Conservation (phyloP, 169 alveolate species). For the Cryptosporidium sp. region DNA sequence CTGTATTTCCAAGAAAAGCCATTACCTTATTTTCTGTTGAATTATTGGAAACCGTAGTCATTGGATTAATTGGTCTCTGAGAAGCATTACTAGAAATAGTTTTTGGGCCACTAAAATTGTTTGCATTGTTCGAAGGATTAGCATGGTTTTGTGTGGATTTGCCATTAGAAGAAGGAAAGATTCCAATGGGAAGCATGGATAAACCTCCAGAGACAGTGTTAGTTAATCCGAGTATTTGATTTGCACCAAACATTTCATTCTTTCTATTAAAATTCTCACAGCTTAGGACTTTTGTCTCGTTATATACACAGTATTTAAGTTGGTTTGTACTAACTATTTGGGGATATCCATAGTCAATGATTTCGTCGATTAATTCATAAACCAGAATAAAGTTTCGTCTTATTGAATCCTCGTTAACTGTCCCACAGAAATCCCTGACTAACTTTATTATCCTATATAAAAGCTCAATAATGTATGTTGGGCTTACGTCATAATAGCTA, state of each 20-base stretch:
- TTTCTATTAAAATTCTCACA: conserved; percentile 59
- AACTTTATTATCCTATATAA: conserved; percentile 88
- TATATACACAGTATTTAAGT: conserved; percentile 86
- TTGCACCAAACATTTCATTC: conserved; percentile 32
- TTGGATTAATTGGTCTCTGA: conserved; percentile 82
- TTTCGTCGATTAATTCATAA: conserved; percentile 97
- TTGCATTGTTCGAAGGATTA: conserved; percentile 15
- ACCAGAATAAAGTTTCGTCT: conserved; percentile 95
- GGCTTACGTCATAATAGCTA: conserved; percentile 91
- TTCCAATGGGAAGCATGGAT: conserved; percentile 53
- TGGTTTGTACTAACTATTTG: conserved; percentile 93
- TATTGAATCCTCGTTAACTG: conserved; percentile 96
- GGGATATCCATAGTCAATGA: conserved; percentile 95
- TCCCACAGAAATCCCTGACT: conserved; percentile 95
- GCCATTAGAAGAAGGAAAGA: conserved; percentile 37
- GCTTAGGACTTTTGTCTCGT: conserved; percentile 70
- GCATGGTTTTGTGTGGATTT: conserved; percentile 1
- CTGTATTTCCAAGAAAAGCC: conserved; percentile 38
- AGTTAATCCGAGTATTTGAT: conserved; percentile 42
- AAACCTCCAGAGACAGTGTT: conserved; percentile 50
- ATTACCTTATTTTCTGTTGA: conserved; percentile 53
- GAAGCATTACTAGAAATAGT: conserved; percentile 86
- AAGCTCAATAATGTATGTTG: conserved; percentile 92
- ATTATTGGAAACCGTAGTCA: conserved; percentile 44
- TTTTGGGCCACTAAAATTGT: conserved; percentile 36